phyloP scores from a whole-genome alignment of 305 asterid species.

The Fraxinus greggii region DNA sequence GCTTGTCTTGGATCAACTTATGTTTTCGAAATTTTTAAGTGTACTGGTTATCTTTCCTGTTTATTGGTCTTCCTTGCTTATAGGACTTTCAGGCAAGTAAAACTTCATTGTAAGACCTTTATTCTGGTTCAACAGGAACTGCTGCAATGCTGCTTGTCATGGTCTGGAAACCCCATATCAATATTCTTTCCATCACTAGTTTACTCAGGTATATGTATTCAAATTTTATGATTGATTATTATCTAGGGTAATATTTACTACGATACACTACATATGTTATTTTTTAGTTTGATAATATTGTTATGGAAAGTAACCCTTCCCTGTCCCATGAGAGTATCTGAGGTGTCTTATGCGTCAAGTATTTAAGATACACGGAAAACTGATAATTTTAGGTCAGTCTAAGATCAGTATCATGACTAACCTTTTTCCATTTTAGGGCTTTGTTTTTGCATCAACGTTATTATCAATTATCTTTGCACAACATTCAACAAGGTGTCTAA shows the following conservation, averaged over 20 bases:
- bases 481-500: slow-evolving; percentile 18
- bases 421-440: slow-evolving; percentile 1
- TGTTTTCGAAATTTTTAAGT: slow-evolving; percentile 16
- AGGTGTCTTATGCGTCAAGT: not conserved
- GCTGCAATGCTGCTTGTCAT: slow-evolving; percentile 90
- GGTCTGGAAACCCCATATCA: slow-evolving; percentile 84
- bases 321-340: slow-evolving; percentile 3
- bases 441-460: not conserved
- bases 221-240: slow-evolving; percentile 23
- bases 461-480: slow-evolving; percentile 15
- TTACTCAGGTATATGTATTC: slow-evolving; percentile 65
- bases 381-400: slow-evolving; percentile 17
- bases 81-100: slow-evolving; percentile 13
- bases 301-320: slow-evolving; percentile 4
- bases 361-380: slow-evolving; percentile 12
- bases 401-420: not conserved
- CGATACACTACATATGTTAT: not conserved
- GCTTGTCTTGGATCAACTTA: not conserved
- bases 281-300: slow-evolving; percentile 18
- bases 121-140: slow-evolving; percentile 58
- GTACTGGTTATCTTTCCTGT: slow-evolving; percentile 3
- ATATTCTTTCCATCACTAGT: slow-evolving; percentile 64
- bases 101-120: slow-evolving; percentile 5
- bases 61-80: slow-evolving; percentile 22
- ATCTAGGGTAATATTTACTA: not conserved